Base-by-base conservation (phyloP, 495 filamentous ascomycete genomes). In the Parachaetomium inaequale region DNA sequence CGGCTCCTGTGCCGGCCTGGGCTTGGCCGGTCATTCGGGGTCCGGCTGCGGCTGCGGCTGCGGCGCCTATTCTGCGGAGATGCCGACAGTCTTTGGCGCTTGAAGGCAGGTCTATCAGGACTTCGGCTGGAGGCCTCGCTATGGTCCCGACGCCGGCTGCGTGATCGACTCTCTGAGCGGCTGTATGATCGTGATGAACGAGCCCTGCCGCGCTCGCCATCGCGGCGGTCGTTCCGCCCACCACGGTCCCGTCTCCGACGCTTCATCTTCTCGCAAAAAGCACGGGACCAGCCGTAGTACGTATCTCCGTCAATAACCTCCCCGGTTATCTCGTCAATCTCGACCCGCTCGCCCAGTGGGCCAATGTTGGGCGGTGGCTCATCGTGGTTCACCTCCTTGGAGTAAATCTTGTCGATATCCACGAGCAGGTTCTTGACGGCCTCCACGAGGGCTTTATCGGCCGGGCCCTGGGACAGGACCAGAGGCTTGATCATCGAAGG, bases 281-380 rank as follows among this genome's bases (percentile, higher is more conserved):
- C 74, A 47, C 81, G 84, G 15, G 88, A 92, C 92, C 92, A 96
- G 40, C 90, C 92, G 69, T 94, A 94, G 68, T 96, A 95, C 8
- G 85, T 86, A 34, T 93, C 86, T 8, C 86, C 85, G 19, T 75
- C 76, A 12, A 79, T 65, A 21, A 86, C 72, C 14, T 89, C 84
- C 0, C 85, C 86, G 1, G 81, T 84, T 11, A 81, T 78, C 61
- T 84, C 81, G 59, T 89, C 85, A 2, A 81, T 71, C 12, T 86
- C 69, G 11, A 92, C 74, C 8, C 77, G 71, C 70, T 93, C 88
- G 19, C 92, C 92, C 29, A 96, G 78, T 60, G 87, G 84, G 67
- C 92, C 87, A 21, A 92, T 78, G 55, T 93, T 88, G 29, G 72
- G 70, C 1, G 66, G 45, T 2, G 64, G 68, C 6, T 75, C 69